phyloP scores from a whole-genome alignment of 2,329 filamentous ascomycete species.

The Pseudogymnoascus sp. region DNA sequence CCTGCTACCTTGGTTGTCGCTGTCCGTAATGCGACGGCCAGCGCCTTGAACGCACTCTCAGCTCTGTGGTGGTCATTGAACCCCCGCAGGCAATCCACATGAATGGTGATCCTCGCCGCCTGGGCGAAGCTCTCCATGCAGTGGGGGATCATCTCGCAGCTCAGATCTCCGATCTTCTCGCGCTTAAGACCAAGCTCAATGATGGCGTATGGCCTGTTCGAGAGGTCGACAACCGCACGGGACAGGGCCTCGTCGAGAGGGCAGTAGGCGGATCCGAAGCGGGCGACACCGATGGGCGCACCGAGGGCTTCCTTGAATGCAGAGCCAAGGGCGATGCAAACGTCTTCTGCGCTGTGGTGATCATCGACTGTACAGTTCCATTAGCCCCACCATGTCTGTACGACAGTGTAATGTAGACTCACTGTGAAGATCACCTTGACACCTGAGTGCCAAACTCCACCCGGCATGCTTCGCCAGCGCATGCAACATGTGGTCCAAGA shows the following conservation, averaged over 20 bases:
- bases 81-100: constrained; percentile 86
- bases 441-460: constrained; percentile 79
- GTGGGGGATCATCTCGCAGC: constrained; percentile 95
- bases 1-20: constrained; percentile 70
- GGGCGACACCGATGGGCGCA: constrained; percentile 69
- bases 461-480: constrained; percentile 92
- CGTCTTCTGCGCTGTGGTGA: constrained; percentile 96
- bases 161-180: constrained; percentile 90
- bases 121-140: constrained; percentile 91
- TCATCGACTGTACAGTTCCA: constrained; percentile 65
- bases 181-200: constrained; percentile 77
- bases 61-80: constrained; percentile 94
- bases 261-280: constrained; percentile 87
- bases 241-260: constrained; percentile 94
- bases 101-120: constrained; percentile 82
- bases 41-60: constrained; percentile 94
- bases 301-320: constrained; percentile 79
- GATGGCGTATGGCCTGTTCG: constrained; percentile 81
- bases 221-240: constrained; percentile 88
- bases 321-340: constrained; percentile 80
- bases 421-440: constrained; percentile 89
- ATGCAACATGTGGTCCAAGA: constrained; percentile 98
- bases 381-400: not conserved
- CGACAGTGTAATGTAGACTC: constrained; percentile 30
- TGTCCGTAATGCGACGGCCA: constrained; percentile 75